Percentiles rank a stretch among this genome's conserved stretches.
phyloP scores from a whole-genome alignment of 2,329 filamentous ascomycete genomes.

The Clonostachys sp. region DNA sequence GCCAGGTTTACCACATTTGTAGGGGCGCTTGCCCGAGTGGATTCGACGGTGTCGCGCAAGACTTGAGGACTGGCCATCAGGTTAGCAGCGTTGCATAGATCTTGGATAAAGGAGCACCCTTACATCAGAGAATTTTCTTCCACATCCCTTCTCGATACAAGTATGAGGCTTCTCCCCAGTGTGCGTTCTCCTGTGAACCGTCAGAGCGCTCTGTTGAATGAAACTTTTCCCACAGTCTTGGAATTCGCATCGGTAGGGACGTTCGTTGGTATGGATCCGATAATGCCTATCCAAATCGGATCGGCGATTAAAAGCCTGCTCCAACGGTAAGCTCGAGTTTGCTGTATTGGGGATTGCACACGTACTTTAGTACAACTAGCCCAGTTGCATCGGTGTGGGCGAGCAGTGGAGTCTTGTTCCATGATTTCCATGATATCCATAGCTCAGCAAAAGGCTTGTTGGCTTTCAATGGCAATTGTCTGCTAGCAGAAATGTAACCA shows the following conservation, averaged over 20 bases:
- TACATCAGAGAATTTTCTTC: conserved; percentile 68
- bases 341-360: conserved; percentile 1
- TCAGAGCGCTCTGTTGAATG: conserved; percentile 66
- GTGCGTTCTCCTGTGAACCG: conserved; percentile 66
- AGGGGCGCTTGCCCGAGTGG: conserved; percentile 63
- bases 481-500: no score
- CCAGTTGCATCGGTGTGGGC: conserved; percentile 63
- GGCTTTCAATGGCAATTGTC: no score
- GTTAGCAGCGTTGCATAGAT: neutral
- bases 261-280: conserved; percentile 68
- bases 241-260: conserved; percentile 58
- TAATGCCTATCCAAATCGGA: conserved; percentile 68
- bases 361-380: conserved; percentile 56
- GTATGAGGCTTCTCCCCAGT: conserved; percentile 69
- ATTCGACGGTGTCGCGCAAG: conserved; percentile 61
- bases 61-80: conserved; percentile 50
- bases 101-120: conserved; percentile 17
- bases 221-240: conserved; percentile 65
- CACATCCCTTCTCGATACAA: conserved; percentile 61
- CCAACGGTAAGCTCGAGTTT: neutral
- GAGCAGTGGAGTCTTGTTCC: conserved; percentile 57
- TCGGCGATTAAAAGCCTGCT: conserved; percentile 67
- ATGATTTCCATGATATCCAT: conserved; percentile 65
- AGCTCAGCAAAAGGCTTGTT: neutral
- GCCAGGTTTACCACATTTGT: conserved; percentile 56